Base-by-base conservation (phyloP, 345 rosid species). In the Gossypium raimondii region DNA sequence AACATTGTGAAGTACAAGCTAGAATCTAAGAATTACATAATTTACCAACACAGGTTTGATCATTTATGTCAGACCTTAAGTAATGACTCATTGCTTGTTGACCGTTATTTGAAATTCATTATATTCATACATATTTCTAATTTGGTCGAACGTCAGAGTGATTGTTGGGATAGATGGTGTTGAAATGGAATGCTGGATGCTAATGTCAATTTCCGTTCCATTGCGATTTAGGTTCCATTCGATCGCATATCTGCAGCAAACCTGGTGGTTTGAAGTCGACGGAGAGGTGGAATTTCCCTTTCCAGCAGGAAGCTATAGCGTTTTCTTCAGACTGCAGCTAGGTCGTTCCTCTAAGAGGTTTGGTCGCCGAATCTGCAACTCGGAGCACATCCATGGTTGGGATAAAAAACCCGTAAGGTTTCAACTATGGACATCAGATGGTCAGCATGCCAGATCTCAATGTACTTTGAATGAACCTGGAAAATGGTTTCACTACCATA, bases 261-360 rank as follows among this genome's bases (percentile, higher is more conserved):
- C 84, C 67, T 96, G 99, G 99, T 95, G 99, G 99, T 86, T 93
- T 50, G 90, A 95, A 82, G 93, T 90, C 2, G 90, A 85, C 9
- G 98, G 99, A 9, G 92, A 92, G 76, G 81, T 96, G 18, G 97
- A 96, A 74, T 96, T 96, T 72, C 95, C 97, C 2, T 92, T 93
- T 66, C 99, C 98, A 4, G 79, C 87, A 0, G 99, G 99, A 34
- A 84, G 83, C 38, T 93, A 96, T 65, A 90, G 98, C 76, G 78
- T 93, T 27, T 93, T 83, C 84, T 92, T 96, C 90, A 84, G 98
- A 83, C 86, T 96, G 59, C 95, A 89, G 18, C 48, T 96, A 60
- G 99, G 99, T 17, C 82, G 84, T 51, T 76, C 92, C 6, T 74
- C 78, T 0, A 89, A 73, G 74, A 83, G 90, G 78, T 92, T 86